phyloP scores from a whole-genome alignment of 192 early-diverging fungal species.

The Podila minutissima region DNA sequence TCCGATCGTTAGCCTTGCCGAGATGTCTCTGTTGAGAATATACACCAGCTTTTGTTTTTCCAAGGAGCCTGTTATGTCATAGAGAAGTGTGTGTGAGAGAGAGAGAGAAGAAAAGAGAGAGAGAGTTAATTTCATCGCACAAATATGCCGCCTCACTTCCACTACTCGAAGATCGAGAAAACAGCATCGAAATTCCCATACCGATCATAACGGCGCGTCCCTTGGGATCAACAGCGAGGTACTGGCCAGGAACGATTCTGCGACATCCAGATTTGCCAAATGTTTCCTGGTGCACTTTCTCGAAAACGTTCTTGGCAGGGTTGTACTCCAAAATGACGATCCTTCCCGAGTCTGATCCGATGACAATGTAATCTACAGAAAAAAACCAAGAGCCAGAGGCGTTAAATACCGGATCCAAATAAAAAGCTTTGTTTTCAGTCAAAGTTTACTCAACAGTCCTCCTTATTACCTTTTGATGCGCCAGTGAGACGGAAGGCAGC shows the following conservation, averaged over 20 bases:
- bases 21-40: constrained; percentile 92
- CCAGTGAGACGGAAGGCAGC: constrained; percentile 91
- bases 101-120: no score
- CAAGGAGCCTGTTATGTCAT: constrained; percentile 69
- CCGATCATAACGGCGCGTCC: constrained; percentile 96
- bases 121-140: background rate
- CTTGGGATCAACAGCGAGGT: constrained; percentile 94
- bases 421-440: no score
- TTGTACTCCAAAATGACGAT: constrained; percentile 93
- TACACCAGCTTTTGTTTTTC: constrained; percentile 98
- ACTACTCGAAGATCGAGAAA: background rate
- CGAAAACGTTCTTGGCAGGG: constrained; percentile 74
- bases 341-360: constrained; percentile 91
- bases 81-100: background rate
- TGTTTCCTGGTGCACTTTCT: constrained; percentile 89
- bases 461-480: constrained; percentile 76
- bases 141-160: no score
- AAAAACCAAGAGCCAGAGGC: background rate
- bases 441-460: no score
- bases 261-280: constrained; percentile 94
- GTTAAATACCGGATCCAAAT: background rate
- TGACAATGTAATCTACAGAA: constrained; percentile 84
- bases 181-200: constrained; percentile 9
- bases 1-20: constrained; percentile 84
- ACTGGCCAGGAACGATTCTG: constrained; percentile 93